Conservation (phyloP, 2,329 filamentous ascomycete genomes). For the Ophiosphaerella korrae region DNA sequence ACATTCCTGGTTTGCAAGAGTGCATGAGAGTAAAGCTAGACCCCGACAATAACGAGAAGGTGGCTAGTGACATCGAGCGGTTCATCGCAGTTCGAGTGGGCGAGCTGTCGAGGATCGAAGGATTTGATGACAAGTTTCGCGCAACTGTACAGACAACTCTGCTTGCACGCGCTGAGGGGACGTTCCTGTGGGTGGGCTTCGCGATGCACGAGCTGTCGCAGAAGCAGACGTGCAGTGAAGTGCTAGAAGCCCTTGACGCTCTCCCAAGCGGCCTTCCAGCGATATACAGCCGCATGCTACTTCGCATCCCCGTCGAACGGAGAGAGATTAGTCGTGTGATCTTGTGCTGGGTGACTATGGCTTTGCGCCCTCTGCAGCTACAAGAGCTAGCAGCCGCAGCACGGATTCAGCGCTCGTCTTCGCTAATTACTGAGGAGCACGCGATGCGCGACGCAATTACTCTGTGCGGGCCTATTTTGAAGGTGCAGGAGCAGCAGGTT, state of each 20-base stretch:
- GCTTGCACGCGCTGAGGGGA: conserved; percentile 30
- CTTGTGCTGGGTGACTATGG: conserved; percentile 33
- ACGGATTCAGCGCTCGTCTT: conserved; percentile 5
- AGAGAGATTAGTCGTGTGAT: conserved; percentile 22
- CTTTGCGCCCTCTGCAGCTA: conserved; percentile 31
- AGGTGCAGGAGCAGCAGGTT: conserved; percentile 24
- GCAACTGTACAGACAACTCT: conserved; percentile 18
- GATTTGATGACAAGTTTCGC: conserved; percentile 8
- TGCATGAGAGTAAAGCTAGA: conserved; percentile 29
- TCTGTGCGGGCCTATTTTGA: conserved; percentile 25
- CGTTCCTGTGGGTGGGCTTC: conserved; percentile 42
- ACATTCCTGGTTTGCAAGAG: conserved; percentile 14
- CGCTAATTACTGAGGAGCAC: conserved; percentile 15
- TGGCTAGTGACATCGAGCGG: conserved; percentile 27
- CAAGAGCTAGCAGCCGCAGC: conserved; percentile 26
- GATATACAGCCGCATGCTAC: conserved; percentile 36
- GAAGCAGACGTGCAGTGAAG: conserved; percentile 10
- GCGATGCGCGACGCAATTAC: conserved; percentile 18
- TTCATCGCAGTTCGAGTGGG: conserved; percentile 30
- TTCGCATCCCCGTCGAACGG: conserved; percentile 21
- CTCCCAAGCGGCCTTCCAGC: conserved; percentile 31
- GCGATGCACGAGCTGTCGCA: conserved; percentile 21
- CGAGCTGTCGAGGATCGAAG: conserved; percentile 17
- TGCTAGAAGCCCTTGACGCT: conserved; percentile 13
- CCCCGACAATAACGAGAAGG: conserved; percentile 21